phyloP scores from a whole-genome alignment of 1,284 basidiomycete genomes.

The Rhodotorula sp. region DNA sequence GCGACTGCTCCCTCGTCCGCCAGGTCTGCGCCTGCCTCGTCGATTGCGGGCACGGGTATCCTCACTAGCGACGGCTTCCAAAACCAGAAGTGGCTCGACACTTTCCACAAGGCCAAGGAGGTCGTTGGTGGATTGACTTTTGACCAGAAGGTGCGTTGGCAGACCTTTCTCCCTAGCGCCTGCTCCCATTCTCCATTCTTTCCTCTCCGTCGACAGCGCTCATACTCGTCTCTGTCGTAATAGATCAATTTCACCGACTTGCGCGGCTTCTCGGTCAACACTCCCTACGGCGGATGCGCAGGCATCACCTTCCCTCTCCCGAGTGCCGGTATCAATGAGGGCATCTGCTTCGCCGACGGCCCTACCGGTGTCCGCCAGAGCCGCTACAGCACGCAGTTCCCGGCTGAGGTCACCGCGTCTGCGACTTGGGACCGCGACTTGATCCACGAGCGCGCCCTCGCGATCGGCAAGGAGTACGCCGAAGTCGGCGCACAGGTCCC shows the following conservation, averaged over 20 bases:
- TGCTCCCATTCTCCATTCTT: too few relatives aligned
- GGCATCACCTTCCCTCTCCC: not conserved
- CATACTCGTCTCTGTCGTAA: too few relatives aligned
- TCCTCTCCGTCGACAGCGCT: not conserved
- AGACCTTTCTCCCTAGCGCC: not conserved
- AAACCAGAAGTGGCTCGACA: not conserved
- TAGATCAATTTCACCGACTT: conserved; percentile 8
- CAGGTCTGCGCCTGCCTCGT: not conserved
- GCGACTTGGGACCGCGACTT: conserved; percentile 55
- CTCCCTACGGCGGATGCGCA: too few relatives aligned
- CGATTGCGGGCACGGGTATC: too few relatives aligned
- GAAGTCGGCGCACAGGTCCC: conserved; percentile 73
- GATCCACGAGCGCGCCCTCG: conserved; percentile 50
- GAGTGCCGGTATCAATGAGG: not conserved
- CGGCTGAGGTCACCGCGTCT: conserved; percentile 53
- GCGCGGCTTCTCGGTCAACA: too few relatives aligned
- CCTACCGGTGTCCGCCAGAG: not conserved
- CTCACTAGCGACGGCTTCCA: conserved; percentile 9
- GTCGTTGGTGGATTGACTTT: conserved; percentile 2
- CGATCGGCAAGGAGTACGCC: conserved; percentile 55
- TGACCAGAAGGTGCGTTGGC: conserved; percentile 10
- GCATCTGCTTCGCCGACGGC: conserved; percentile 8
- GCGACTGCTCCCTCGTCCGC: not conserved
- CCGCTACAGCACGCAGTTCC: conserved; percentile 32
- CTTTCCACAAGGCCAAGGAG: conserved; percentile 2